These are phyloP conservation scores for Penicillium dipodomyicola DNA, from an alignment of 495 filamentous ascomycete species.

Conservation along the genomic window DNA sequence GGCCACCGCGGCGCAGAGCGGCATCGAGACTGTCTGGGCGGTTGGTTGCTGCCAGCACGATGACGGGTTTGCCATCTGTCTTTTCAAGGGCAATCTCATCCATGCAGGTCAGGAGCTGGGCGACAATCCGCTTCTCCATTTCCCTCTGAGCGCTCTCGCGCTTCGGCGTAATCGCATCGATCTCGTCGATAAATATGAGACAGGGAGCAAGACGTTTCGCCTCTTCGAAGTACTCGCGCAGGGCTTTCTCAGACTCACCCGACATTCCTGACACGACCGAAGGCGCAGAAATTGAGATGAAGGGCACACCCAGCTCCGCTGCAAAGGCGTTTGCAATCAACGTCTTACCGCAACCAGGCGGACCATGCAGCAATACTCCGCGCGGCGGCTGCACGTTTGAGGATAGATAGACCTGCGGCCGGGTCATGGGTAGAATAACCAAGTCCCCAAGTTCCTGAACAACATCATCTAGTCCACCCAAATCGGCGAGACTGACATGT, in stretches of 20 bases:
- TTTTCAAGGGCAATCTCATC: constrained; percentile 78
- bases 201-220: constrained; percentile 86
- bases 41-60: constrained; percentile 92
- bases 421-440: constrained; percentile 77
- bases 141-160: constrained; percentile 91
- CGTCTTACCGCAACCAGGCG: constrained; percentile 94
- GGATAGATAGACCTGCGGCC: constrained; percentile 60
- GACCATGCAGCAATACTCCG: constrained; percentile 89
- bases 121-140: constrained; percentile 96
- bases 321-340: constrained; percentile 91
- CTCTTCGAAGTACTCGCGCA: constrained; percentile 86
- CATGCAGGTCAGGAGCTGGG: constrained; percentile 87
- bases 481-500: constrained; percentile 71
- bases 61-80: constrained; percentile 83
- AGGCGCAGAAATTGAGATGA: constrained; percentile 84
- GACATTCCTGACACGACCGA: constrained; percentile 93
- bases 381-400: constrained; percentile 69
- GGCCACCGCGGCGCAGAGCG: constrained; percentile 76
- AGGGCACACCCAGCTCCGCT: constrained; percentile 78
- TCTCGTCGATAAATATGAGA: constrained; percentile 93
- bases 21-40: constrained; percentile 87
- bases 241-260: constrained; percentile 91
- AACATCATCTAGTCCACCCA: constrained; percentile 83
- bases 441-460: constrained; percentile 74
- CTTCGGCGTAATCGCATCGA: constrained; percentile 93